Conservation (phyloP, 2,329 filamentous ascomycete genomes). For the Talaromyces sp. region DNA sequence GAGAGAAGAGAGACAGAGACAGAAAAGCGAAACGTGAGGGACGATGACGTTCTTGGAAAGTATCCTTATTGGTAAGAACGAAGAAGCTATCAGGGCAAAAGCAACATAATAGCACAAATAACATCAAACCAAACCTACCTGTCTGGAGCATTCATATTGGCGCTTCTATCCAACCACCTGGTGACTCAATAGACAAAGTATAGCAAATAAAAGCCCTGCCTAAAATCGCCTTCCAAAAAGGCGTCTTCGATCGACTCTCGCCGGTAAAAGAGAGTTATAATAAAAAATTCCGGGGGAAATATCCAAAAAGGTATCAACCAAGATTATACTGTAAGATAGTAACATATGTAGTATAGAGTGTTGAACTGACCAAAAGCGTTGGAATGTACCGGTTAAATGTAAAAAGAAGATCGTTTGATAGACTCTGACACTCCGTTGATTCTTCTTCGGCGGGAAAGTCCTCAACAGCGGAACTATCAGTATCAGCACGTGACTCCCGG, state of each 20-base stretch:
- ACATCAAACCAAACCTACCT: conserved; percentile 12
- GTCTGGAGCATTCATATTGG: conserved; percentile 17
- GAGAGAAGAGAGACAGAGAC: neutral
- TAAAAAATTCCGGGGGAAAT: neutral
- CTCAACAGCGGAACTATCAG: neutral
- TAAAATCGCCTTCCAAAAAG: neutral
- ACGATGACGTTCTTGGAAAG: neutral
- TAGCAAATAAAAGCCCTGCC: neutral
- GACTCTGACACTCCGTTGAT: neutral
- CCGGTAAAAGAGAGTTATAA: neutral
- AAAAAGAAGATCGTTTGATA: neutral
- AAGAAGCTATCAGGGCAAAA: neutral
- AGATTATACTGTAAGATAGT: too few species aligned
- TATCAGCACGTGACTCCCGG: conserved; percentile 5
- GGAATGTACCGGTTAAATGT: neutral
- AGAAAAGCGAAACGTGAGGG: neutral
- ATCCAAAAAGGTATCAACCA: neutral
- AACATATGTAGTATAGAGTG: neutral
- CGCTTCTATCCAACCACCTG: neutral
- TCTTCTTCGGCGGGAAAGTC: neutral
- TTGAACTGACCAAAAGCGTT: neutral
- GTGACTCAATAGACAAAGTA: neutral
- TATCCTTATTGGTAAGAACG: neutral
- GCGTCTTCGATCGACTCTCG: neutral
- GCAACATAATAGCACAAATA: neutral